phyloP scores from a whole-genome alignment of 805 yeast genomes.

The Ogataea pini region DNA sequence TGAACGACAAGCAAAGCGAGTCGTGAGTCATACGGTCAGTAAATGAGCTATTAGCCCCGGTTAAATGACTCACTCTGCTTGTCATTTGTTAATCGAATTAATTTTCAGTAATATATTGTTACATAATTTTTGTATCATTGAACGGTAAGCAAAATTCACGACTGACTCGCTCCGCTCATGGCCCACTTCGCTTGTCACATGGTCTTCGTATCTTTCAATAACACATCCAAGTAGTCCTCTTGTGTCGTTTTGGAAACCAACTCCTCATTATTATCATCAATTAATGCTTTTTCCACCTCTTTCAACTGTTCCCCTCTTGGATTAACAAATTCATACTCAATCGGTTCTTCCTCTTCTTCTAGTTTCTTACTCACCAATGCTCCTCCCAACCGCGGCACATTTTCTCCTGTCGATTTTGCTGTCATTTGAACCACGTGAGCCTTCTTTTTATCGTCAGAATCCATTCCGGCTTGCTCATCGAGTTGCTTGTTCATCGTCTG shows the following conservation, averaged over 20 bases:
- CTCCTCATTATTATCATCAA: conserved; percentile 23
- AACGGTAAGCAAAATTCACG: too few relatives aligned
- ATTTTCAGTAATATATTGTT: neutral
- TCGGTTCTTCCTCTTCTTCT: conserved; percentile 60
- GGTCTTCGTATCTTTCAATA: conserved; percentile 26
- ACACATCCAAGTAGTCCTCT: conserved; percentile 35
- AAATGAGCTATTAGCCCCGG: too few relatives aligned
- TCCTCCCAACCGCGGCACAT: conserved; percentile 64
- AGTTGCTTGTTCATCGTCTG: conserved; percentile 41
- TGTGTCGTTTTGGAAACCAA: conserved; percentile 30
- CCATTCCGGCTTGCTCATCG: conserved; percentile 38
- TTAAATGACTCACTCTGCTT: too few relatives aligned
- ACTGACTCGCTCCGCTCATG: too few relatives aligned
- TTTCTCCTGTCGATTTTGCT: conserved; percentile 61
- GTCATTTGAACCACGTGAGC: conserved; percentile 76
- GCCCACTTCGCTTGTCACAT: neutral
- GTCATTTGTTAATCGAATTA: neutral
- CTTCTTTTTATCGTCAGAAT: conserved; percentile 33
- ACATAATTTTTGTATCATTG: conserved; percentile 12
- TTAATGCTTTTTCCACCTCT: conserved; percentile 26
- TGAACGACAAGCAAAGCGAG: too few relatives aligned
- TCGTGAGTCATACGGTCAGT: too few relatives aligned
- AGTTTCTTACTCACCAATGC: conserved; percentile 64
- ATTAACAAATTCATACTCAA: conserved; percentile 47
- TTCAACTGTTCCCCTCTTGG: conserved; percentile 35